Evolutionary conservation across 2,329 filamentous ascomycete genomes (phyloP), one percentile per base, ranked within the genome.

Genomic region (Pseudocercospora crystallina): DNA sequence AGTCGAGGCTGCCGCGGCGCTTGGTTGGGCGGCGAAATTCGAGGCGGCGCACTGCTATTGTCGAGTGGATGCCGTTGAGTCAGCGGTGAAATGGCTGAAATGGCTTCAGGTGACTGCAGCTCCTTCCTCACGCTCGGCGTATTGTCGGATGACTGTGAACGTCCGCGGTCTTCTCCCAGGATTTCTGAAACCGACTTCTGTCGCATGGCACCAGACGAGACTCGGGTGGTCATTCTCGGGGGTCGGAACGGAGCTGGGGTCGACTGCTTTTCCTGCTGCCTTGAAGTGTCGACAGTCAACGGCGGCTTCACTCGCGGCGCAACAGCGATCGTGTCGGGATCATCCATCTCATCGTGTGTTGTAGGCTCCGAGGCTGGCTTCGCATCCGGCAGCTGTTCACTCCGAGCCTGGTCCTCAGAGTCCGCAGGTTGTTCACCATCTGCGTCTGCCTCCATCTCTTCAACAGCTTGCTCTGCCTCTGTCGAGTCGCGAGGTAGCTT

Each of bases 141-240:
- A 29, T 48, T 36, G 12, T 50, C 52, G n/a, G 46, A 34, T 13
- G 49, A 48, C 8, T 53, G 59, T 7, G 52, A 56, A 11, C 80
- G 76, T 13, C 76, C 77, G 12, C 80, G 76, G 14, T 76, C 78
- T 52, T 82, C 83, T 45, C 82, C 84, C 5, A 89, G 74, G 36
- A 89, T 87, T 66, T 89, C 86, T 13, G 82, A 85, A 4, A 88
- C 84, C 5, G 85, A 87, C 63, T 88, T 89, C 45, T 86, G 82
- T 54, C 82, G 78, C 60, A 89, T 82, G 2, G 84, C 82, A 36
- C 85, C 86, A 8, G 86, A 87, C 2, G 84, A 83, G 15, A 87
- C 83, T 59, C 85, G 73, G 1, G 85, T 89, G 9, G 83, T 85
- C 72, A 86, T 86, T 29, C 84, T 45, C 31, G 44, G 43, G 9